Evolutionary conservation across 2,329 filamentous ascomycete species (phyloP).

Genomic region (Penicillium freii): DNA sequence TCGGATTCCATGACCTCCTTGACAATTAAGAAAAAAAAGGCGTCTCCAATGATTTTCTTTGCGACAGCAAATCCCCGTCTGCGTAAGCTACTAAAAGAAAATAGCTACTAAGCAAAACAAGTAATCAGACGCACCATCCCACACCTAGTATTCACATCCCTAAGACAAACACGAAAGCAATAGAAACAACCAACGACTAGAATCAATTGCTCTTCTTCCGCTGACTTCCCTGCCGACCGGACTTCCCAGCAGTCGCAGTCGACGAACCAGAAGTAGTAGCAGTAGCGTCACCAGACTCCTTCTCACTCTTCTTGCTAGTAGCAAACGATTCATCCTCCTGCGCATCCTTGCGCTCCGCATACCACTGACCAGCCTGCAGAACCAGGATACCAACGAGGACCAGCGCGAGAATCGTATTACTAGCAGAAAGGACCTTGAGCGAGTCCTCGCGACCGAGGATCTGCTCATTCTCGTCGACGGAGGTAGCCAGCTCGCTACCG

Average conservation of each 20-base stretch:
- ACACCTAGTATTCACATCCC: not conserved
- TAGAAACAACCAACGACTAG: not conserved
- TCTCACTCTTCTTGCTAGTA: constrained; percentile 42
- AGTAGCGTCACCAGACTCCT: constrained; percentile 1
- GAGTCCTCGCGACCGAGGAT: constrained; percentile 82
- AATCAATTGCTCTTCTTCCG: constrained; percentile 28
- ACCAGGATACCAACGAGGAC: constrained; percentile 89
- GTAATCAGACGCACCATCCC: not conserved
- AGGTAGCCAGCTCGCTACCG: constrained; percentile 45
- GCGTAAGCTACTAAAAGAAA: not conserved
- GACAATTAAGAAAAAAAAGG: not conserved
- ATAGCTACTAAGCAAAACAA: not conserved
- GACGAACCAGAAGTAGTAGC: constrained; percentile 12
- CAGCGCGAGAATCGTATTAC: constrained; percentile 92
- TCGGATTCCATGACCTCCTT: not conserved
- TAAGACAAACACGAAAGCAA: not conserved
- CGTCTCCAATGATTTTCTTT: not conserved
- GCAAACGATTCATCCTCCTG: constrained; percentile 68
- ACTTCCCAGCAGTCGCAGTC: constrained; percentile 12
- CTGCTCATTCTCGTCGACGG: constrained; percentile 58
- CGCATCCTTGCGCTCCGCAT: constrained; percentile 88
- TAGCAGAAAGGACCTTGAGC: constrained; percentile 84
- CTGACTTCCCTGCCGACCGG: constrained; percentile 20
- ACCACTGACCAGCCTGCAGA: constrained; percentile 96
- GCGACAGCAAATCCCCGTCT: not conserved